Conservation (phyloP, 2,329 filamentous ascomycete species). For the Fusarium multiceps region DNA sequence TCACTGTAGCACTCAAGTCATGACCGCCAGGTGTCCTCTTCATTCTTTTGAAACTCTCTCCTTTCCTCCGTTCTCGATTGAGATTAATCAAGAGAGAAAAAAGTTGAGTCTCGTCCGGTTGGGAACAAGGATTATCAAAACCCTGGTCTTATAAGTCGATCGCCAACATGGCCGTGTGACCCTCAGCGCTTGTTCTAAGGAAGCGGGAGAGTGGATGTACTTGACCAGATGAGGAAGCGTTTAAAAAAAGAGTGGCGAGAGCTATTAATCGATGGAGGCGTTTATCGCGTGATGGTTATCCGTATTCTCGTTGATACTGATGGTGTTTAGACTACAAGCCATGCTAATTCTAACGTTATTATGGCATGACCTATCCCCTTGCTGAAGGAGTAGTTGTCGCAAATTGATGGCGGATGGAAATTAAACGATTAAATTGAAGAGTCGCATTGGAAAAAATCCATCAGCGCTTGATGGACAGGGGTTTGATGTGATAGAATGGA, state of each 20-base stretch:
- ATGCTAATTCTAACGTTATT: neutral
- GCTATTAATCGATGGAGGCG: neutral
- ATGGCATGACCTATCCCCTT: slow-evolving; percentile 16
- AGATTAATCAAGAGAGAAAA: neutral
- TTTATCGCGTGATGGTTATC: slow-evolving; percentile 26
- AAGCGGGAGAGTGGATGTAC: slow-evolving; percentile 36
- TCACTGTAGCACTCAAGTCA: slow-evolving; percentile 4
- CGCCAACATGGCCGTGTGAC: slow-evolving; percentile 38
- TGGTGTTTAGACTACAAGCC: neutral
- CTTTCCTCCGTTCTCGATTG: slow-evolving; percentile 1
- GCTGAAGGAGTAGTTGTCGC: slow-evolving; percentile 10
- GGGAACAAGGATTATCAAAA: slow-evolving; percentile 32
- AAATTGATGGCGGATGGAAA: slow-evolving; percentile 20
- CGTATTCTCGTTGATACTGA: neutral
- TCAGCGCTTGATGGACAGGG: slow-evolving; percentile 33
- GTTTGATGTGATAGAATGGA: slow-evolving; percentile 33
- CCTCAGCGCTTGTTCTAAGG: slow-evolving; percentile 37
- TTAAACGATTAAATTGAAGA: slow-evolving; percentile 25
- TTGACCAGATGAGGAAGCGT: slow-evolving; percentile 39
- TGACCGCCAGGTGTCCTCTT: slow-evolving; percentile 24
- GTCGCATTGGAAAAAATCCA: slow-evolving; percentile 26
- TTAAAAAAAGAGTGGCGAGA: slow-evolving; percentile 33
- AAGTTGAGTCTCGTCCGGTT: neutral
- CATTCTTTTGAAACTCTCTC: slow-evolving; percentile 1
- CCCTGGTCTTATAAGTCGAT: slow-evolving; percentile 33